Base-by-base conservation (phyloP, 2,329 filamentous ascomycete genomes). In the Penicillium frequentans region DNA sequence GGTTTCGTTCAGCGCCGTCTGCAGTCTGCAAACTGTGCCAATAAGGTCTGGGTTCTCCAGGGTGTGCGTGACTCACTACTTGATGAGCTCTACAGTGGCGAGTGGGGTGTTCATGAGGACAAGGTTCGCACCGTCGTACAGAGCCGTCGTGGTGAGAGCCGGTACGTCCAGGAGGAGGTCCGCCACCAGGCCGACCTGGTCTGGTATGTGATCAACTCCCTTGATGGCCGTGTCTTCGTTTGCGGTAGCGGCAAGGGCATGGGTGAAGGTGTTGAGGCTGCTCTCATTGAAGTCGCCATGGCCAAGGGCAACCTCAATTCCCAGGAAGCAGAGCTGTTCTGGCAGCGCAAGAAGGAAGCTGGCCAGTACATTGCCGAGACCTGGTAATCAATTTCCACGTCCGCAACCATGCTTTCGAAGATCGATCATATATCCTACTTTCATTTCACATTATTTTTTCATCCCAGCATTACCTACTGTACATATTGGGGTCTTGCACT, bases 11-110 rank as follows among this genome's bases (percentile, higher is more conserved):
- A 98, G 78, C 91, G 96, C 58, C 86, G 93, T 13, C 82, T 97
- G 56, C 93, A 93, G 82, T 95, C 92, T 60, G 93, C 93, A 70
- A 97, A 96, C 77, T 96, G 93, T 71, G 92, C 91, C 61, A 97
- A 97, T 82, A 97, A 97, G 79, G 93, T 97, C 68, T 97, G 93
- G 93, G 90, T 97, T 46, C 84, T 97, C 45, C 93, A 97, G 77
- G 93, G 93, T 39, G 87, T 96, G 46, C 89, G 93, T n/a, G 95
- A 99, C 77, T 92, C 90, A 26, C 85, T 96, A 43, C 86, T 98
- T 23, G 95, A 99, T 70, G 95, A 99, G 77, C 87, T 99, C 42
- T 99, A 99, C 80, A 91, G 88, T 57, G 95, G 95, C 65, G 95
- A 99, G 74, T 96, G 96, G 85, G 95, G 95, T 49, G 91, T 95